Conservation (phyloP, 805 yeast species). For the Candida alai region DNA sequence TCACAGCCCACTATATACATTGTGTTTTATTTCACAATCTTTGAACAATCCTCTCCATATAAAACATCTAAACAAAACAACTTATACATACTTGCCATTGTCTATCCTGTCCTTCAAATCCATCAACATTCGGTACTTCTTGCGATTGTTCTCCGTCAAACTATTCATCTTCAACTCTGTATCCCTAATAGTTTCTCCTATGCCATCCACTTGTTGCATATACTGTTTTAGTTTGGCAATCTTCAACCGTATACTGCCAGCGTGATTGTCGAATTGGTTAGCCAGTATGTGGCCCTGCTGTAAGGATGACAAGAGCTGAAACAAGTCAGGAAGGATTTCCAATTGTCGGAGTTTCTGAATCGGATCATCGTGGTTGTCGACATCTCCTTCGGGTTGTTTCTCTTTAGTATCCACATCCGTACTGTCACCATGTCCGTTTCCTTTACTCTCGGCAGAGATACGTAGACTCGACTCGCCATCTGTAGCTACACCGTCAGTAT, state of each 20-base stretch:
- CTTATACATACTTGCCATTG: too few species aligned
- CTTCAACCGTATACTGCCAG: slow-evolving; percentile 37
- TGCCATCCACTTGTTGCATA: slow-evolving; percentile 36
- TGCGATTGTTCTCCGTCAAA: slow-evolving; percentile 22
- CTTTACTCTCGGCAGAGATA: too few species aligned
- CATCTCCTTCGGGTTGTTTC: slow-evolving; percentile 3
- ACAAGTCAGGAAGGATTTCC: slow-evolving; percentile 37
- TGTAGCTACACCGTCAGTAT: too few species aligned
- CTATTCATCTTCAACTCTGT: slow-evolving; percentile 21
- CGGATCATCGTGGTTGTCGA: slow-evolving; percentile 10
- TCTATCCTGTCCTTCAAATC: too few species aligned
- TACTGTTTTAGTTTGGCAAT: slow-evolving; percentile 24
- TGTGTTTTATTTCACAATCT: too few species aligned
- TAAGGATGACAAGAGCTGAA: slow-evolving; percentile 30
- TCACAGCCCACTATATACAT: too few species aligned
- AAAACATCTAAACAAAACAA: too few species aligned
- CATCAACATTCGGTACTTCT: slow-evolving; percentile 23
- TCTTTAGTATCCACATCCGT: slow-evolving; percentile 10
- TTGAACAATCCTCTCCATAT: too few species aligned
- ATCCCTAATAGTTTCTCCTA: slow-evolving; percentile 29
- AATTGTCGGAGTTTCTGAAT: slow-evolving; percentile 24
- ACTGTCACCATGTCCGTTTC: neutral
- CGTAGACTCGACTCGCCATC: too few species aligned
- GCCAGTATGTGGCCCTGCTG: slow-evolving; percentile 34
- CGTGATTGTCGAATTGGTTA: slow-evolving; percentile 39